These are phyloP conservation scores for Plasmodium reichenowi DNA, from an alignment of 169 alveolate genomes.

Conservation along the genomic window DNA sequence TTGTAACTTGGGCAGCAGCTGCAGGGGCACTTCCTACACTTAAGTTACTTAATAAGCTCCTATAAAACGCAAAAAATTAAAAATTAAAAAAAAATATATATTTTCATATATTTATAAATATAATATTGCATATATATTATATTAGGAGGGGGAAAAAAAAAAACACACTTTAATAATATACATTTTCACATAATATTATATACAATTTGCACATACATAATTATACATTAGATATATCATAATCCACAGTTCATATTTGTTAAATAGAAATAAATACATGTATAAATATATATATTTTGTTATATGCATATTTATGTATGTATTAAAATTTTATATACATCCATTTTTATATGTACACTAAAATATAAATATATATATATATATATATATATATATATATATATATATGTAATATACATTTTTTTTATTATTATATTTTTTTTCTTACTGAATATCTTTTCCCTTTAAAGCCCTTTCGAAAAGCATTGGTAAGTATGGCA, in stretches of 20 bases:
- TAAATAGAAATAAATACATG: no score
- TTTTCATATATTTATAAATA: neutral
- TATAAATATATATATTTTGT: neutral
- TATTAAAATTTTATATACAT: neutral
- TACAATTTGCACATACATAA: no score
- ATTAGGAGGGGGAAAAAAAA: no score
- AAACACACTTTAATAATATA: no score
- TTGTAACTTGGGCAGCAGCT: conserved; percentile 70
- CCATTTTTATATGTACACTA: neutral
- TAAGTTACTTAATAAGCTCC: conserved; percentile 70
- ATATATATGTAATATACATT: neutral
- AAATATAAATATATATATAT: neutral
- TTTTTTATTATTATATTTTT: conserved; percentile 1
- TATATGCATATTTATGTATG: neutral
- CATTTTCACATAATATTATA: no score
- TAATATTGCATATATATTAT: neutral
- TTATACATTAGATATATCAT: no score
- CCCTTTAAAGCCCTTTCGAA: conserved; percentile 94
- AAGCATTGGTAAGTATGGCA: conserved; percentile 95
- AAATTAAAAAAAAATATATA: neutral
- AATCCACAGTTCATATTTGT: no score
- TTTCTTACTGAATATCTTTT: conserved; percentile 86
- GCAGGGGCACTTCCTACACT: conserved; percentile 85
- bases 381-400: conserved; percentile 4
- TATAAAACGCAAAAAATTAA: conserved; percentile 6